A percentile compares a stretch with the other conserved stretches of the same genome.
Conservation (phyloP, 2,329 filamentous ascomycete genomes). For the Onygenales sp. region DNA sequence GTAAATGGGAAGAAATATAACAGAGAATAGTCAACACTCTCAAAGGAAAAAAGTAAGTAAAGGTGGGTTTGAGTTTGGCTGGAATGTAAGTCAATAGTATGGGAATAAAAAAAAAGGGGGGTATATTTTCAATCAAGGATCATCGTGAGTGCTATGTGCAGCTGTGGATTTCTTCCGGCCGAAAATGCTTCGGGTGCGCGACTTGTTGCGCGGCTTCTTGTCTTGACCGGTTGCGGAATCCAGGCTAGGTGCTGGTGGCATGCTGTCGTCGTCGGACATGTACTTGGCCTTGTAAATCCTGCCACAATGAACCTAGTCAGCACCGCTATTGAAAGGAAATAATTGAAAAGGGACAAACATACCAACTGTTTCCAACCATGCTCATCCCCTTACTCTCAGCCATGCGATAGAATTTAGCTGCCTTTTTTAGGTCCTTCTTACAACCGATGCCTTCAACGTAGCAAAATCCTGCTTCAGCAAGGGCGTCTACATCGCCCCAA, state of each 20-base stretch:
- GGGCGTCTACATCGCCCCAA: constrained; percentile 91
- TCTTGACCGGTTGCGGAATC: constrained; percentile 5
- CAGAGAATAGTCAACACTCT: too few relatives aligned
- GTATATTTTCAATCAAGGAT: constrained; percentile 2
- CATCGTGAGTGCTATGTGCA: constrained; percentile 14
- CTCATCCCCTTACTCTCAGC: constrained; percentile 90
- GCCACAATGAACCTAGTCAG: constrained; percentile 2
- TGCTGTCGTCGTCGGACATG: constrained; percentile 51
- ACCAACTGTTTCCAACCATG: constrained; percentile 99
- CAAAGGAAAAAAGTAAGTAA: too few relatives aligned
- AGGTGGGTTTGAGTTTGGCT: too few relatives aligned
- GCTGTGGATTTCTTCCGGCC: constrained; percentile 44
- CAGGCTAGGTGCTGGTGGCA: constrained; percentile 3
- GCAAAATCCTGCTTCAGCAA: constrained; percentile 91
- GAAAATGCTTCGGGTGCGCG: constrained; percentile 65
- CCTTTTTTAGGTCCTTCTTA: constrained; percentile 94
- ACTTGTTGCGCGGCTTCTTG: constrained; percentile 67
- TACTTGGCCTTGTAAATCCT: constrained; percentile 99
- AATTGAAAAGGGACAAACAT: constrained; percentile 31
- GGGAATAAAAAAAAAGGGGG: neutral
- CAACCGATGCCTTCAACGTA: constrained; percentile 89
- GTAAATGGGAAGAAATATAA: too few relatives aligned
- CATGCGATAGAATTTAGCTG: constrained; percentile 78
- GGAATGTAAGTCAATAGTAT: neutral
- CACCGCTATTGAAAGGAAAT: neutral